Conservation (phyloP, 495 filamentous ascomycete genomes). For the Tuber brumale region DNA sequence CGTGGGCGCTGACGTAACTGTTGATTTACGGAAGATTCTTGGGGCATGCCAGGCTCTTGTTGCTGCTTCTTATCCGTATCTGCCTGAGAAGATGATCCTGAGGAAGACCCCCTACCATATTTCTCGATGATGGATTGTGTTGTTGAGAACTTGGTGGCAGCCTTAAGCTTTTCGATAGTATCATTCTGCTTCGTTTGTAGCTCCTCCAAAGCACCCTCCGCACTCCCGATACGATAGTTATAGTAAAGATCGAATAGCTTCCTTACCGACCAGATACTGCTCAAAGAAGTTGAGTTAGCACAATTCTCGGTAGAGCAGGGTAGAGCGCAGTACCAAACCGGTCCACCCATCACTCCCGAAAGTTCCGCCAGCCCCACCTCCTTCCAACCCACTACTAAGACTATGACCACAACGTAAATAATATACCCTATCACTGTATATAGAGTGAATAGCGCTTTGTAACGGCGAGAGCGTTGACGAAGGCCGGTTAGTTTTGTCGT, state of each 20-base stretch:
- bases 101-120: slow-evolving; percentile 59
- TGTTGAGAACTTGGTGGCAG: slow-evolving; percentile 88
- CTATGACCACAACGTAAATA: slow-evolving; percentile 68
- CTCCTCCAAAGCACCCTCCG: slow-evolving; percentile 61
- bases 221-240: slow-evolving; percentile 66
- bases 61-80: slow-evolving; percentile 44
- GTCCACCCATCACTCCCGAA: slow-evolving; percentile 68
- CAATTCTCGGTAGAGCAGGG: neutral
- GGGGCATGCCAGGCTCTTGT: slow-evolving; percentile 35
- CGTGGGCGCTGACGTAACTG: slow-evolving; percentile 16
- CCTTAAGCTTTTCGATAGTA: slow-evolving; percentile 90
- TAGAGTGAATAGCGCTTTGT: slow-evolving; percentile 80
- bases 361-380: slow-evolving; percentile 70
- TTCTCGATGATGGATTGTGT: slow-evolving; percentile 91
- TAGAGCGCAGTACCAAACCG: slow-evolving; percentile 54
- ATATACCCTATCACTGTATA: slow-evolving; percentile 88
- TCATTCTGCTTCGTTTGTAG: slow-evolving; percentile 69
- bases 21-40: slow-evolving; percentile 22
- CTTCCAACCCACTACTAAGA: slow-evolving; percentile 78
- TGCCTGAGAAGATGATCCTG: slow-evolving; percentile 29
- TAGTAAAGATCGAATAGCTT: slow-evolving; percentile 52
- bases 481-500: slow-evolving; percentile 63
- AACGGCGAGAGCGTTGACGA: slow-evolving; percentile 64
- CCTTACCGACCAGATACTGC: slow-evolving; percentile 43
- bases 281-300: slow-evolving; percentile 15